These are phyloP conservation scores for Boletus sp. DNA, from an alignment of 1,284 basidiomycete genomes.

Conservation along the genomic window DNA sequence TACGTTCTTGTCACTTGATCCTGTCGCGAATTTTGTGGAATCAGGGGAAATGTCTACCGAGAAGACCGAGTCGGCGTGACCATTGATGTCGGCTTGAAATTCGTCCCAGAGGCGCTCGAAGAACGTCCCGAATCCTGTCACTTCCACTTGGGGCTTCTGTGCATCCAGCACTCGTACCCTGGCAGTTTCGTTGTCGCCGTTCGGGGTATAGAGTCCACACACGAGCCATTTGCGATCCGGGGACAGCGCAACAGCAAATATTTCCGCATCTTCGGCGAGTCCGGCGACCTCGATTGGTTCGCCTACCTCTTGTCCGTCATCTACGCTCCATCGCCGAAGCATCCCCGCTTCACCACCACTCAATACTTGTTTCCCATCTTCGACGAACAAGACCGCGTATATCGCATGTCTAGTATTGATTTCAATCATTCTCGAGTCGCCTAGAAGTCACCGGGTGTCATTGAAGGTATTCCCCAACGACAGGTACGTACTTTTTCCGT, in stretches of 20 bases:
- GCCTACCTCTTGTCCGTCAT: not conserved
- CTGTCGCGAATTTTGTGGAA: conserved; percentile 6
- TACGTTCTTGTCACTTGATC: not conserved
- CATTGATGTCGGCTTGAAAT: too few species aligned
- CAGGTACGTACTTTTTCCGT: not conserved
- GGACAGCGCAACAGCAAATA: not conserved
- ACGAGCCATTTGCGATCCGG: not conserved
- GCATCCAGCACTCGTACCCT: too few species aligned
- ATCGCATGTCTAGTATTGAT: not conserved
- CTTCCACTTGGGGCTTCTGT: too few species aligned
- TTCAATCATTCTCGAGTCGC: not conserved
- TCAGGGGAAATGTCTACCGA: conserved; percentile 2
- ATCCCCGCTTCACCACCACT: not conserved
- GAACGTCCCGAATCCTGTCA: too few species aligned
- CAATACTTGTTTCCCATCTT: not conserved
- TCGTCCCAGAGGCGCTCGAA: too few species aligned
- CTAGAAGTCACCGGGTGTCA: not conserved
- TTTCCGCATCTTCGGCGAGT: not conserved
- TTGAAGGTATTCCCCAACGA: not conserved
- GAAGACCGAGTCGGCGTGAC: too few species aligned
- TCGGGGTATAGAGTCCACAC: too few species aligned
- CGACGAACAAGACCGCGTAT: not conserved
- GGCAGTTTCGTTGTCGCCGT: too few species aligned
- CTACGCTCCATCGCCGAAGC: not conserved
- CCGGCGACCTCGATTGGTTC: not conserved